Evolutionary conservation across 768 basidiomycete genomes (phyloP).

Genomic region (Paxillus rubicundulus): DNA sequence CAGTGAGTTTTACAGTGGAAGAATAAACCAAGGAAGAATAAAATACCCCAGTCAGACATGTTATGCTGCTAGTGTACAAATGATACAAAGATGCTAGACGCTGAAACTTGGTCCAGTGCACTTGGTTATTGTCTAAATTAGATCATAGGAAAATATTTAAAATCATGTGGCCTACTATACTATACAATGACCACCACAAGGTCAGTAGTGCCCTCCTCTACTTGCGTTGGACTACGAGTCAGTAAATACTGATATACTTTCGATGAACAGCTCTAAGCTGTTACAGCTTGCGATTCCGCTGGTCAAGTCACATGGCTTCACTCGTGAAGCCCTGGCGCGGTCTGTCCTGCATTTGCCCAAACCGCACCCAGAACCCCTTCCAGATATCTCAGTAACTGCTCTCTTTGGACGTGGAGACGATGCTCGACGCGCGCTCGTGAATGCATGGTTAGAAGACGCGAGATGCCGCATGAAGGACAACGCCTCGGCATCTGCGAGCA

Average conservation of each 20-base stretch:
- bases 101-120: not conserved
- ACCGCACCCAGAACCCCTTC: conserved; percentile 56
- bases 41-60: conserved; percentile 50
- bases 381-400: conserved; percentile 66
- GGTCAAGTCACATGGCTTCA: conserved; percentile 68
- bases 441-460: conserved; percentile 75
- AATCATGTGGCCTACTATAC: not conserved
- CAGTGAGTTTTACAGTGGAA: conserved; percentile 18
- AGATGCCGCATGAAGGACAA: conserved; percentile 45
- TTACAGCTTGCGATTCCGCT: conserved; percentile 64
- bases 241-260: not conserved
- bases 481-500: conserved; percentile 20
- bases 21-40: conserved; percentile 2
- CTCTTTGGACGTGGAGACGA: conserved; percentile 71
- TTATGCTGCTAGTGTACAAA: conserved; percentile 6
- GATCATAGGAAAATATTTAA: not conserved
- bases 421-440: conserved; percentile 60
- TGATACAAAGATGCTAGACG: conserved; percentile 1
- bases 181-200: conserved; percentile 14
- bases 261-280: conserved; percentile 32
- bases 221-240: not conserved
- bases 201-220: conserved; percentile 9
- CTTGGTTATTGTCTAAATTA: too few relatives aligned
- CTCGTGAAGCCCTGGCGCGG: conserved; percentile 63
- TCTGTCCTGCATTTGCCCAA: conserved; percentile 55